Conservation (phyloP, 495 filamentous ascomycete species). For the Aspergillus cristatus region DNA sequence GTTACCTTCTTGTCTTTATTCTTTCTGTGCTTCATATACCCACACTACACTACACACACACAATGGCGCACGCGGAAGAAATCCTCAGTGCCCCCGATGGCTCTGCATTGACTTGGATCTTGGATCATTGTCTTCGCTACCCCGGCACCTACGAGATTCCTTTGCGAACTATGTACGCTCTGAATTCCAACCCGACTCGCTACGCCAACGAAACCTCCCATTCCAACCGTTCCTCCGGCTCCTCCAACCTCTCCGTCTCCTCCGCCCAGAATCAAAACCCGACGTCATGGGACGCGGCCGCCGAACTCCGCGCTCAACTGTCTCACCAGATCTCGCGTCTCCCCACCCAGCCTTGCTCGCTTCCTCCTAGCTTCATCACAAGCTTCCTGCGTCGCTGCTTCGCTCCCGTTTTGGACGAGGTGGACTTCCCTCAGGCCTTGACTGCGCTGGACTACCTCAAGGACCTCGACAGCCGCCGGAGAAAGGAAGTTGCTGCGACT, state of each 20-base stretch:
- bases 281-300: slow-evolving; percentile 31
- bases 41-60: background rate
- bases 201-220: slow-evolving; percentile 25
- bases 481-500: slow-evolving; percentile 46
- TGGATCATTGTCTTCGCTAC: slow-evolving; percentile 61
- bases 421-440: slow-evolving; percentile 66
- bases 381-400: slow-evolving; percentile 58
- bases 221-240: slow-evolving; percentile 17
- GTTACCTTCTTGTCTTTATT: no score
- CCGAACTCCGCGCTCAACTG: slow-evolving; percentile 53
- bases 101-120: slow-evolving; percentile 46
- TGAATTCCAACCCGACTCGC: slow-evolving; percentile 53
- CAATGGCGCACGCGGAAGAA: slow-evolving; percentile 17
- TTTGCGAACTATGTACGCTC: slow-evolving; percentile 62
- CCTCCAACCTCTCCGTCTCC: slow-evolving; percentile 25
- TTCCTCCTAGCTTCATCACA: slow-evolving; percentile 59
- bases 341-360: slow-evolving; percentile 53
- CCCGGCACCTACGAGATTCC: slow-evolving; percentile 62
- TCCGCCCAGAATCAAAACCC: slow-evolving; percentile 29
- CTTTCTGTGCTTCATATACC: no score
- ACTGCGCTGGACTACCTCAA: slow-evolving; percentile 64
- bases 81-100: slow-evolving; percentile 28
- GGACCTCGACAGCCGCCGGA: slow-evolving; percentile 56
- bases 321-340: slow-evolving; percentile 55
- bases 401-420: slow-evolving; percentile 41